Base-by-base conservation (phyloP, 164 flowering plant species). In the Aristolochia contorta region DNA sequence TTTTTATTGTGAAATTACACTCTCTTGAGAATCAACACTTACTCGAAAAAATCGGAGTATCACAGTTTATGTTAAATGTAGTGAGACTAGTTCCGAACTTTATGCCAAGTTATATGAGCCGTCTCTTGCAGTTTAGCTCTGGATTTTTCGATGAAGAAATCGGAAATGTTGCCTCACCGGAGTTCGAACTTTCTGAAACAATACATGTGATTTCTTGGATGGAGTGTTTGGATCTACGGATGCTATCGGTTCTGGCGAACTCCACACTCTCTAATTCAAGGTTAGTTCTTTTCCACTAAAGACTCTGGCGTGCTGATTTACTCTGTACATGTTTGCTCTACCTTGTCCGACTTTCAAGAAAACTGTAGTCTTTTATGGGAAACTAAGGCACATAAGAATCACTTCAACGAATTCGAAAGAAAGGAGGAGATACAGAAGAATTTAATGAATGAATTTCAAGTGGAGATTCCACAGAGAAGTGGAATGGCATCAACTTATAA, bases 201-300 rank as follows among this genome's bases (percentile, higher is more conserved):
- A 48, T 75, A 45, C 74, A 75, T 15, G 12, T 75, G 20, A 74
- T 75, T 24, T 72, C 79, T 43, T 75, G 79, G 79, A 67, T 75
- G 69, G 74, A 69, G 32, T 72, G 74, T 56, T 46, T 72, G 57
- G 74, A 75, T 66, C 79, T 75, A 49, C 59, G 58, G 32, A n/a
- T 69, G 63, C 71, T 72, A 47, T 71, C 74, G 16, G 76, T 75
- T 62, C 74, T 75, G 24, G 58, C 43, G 19, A 75, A 75, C 30
- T 75, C 76, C 46, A 72, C 79, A 46, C 47, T 75, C 3, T 69
- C 78, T 21, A 69, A 53, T 60, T 66, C 78, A 41, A 69, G 75
- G 78, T 69, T 9, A 45, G 66, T 56, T 67, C 41, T 16, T 50
- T 19, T 15, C 21, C 22, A 0, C 54, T 50, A 18, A 50, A 50